Evolutionary conservation across 192 early-diverging fungal genomes (phyloP).

Genomic region (Podila horticola): DNA sequence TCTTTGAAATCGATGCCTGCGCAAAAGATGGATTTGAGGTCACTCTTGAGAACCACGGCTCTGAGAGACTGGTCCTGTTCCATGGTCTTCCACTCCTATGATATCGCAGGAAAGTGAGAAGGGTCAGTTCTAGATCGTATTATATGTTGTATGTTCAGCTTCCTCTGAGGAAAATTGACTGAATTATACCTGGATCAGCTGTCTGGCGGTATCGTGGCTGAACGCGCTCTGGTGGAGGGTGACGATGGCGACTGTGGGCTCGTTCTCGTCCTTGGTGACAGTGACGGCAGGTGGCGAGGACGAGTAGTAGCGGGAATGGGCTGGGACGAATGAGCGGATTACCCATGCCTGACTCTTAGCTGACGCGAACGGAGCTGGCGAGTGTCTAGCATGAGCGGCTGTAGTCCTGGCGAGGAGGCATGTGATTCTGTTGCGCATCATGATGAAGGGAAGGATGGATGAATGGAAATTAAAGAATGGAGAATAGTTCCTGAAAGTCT

Average conservation of each 20-base stretch:
- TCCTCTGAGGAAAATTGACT: neutral
- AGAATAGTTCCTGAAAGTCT: too few relatives aligned
- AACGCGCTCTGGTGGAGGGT: conserved; percentile 44
- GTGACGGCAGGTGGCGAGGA: conserved; percentile 11
- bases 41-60: conserved; percentile 38
- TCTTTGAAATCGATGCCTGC: conserved; percentile 50
- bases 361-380: neutral
- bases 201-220: conserved; percentile 35
- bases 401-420: conserved; percentile 18
- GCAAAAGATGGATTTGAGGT: conserved; percentile 49
- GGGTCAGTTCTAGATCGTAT: neutral
- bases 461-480: too few relatives aligned
- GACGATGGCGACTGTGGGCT: conserved; percentile 33
- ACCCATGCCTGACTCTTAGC: neutral
- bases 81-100: conserved; percentile 50
- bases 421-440: conserved; percentile 13
- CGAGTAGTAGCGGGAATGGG: neutral
- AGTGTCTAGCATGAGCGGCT: neutral
- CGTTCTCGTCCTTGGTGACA: conserved; percentile 20
- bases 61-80: conserved; percentile 42
- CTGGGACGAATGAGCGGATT: conserved; percentile 14
- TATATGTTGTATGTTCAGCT: neutral
- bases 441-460: neutral
- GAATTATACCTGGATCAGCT: conserved; percentile 21
- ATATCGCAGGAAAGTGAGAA: neutral